Base-by-base conservation (phyloP, 179 eudicot species). In the Nepenthes alata region DNA sequence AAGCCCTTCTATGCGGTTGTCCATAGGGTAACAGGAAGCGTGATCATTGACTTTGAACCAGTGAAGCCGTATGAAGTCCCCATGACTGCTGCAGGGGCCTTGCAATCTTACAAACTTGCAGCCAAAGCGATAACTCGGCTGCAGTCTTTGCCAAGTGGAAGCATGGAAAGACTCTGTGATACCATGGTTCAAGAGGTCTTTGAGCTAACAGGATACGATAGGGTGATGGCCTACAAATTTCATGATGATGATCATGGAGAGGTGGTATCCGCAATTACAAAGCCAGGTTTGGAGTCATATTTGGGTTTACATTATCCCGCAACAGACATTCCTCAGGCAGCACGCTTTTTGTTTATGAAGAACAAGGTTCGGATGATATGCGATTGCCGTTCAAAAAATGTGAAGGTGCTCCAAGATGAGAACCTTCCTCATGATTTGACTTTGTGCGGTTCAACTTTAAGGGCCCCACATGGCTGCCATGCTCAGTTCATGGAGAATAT, bases 211-310 rank as follows among this genome's bases (percentile, higher is more conserved):
- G 93, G 98, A 58, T 93, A 93, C 69, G 98, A 93, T 60, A 67
- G 96, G 60, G 98, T 89, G 50, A 93, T 93, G 98, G 78, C 81
- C 8, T 93, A 93, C 74, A 89, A 80, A 57, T 93, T 93, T 76
- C 96, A 93, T 35, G 96, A 93, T 1, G 98, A 93, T 67, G 98
- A 93, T 70, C 98, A 93, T 55, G 98, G 98, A 2, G 98, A 93
- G 80, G 98, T 93, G 13, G 61, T 85, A 3, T 72, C 96, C 0
- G 98, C 89, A 81, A 65, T 83, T 55, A 80, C 86, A 0, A 93
- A 81, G 73, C 84, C 95, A 3, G 96, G 88, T 48, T 87, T 89
- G 4, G 98, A 89, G 10, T 93, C 98, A 16, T 93, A 86, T 52
- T 70, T 89, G n/a, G 98, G 98, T 16, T 75, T 93, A 66, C 98